Evolutionary conservation across 2,329 filamentous ascomycete species (phyloP).

Genomic region (Aspergillus chevalieri): DNA sequence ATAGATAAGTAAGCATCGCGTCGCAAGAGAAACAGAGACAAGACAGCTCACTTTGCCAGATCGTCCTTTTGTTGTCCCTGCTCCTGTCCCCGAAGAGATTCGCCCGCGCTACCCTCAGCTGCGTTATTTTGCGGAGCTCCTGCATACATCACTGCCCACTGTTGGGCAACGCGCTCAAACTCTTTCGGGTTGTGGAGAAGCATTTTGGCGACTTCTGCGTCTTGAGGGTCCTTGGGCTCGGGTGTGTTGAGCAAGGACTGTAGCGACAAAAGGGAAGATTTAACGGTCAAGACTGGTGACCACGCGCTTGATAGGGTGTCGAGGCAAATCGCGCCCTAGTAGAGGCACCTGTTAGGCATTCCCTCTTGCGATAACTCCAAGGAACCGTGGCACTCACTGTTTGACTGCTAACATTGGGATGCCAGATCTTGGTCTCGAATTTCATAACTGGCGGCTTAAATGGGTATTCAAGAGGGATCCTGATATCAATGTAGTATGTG

Average conservation of each 20-base stretch:
- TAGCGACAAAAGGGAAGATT: constrained; percentile 85
- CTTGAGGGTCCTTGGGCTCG: constrained; percentile 93
- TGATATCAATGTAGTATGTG: constrained; percentile 74
- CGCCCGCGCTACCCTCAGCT: constrained; percentile 48
- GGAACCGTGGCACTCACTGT: constrained; percentile 56
- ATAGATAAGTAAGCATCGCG: constrained; percentile 22
- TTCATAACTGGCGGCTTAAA: constrained; percentile 89
- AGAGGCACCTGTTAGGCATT: neutral
- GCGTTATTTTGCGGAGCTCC: constrained; percentile 60
- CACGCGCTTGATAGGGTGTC: constrained; percentile 85
- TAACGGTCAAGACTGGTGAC: constrained; percentile 95
- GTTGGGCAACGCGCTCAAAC: constrained; percentile 75
- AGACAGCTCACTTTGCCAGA: constrained; percentile 45
- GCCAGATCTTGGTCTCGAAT: constrained; percentile 92
- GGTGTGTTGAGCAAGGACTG: constrained; percentile 89
- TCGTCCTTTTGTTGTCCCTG: constrained; percentile 52
- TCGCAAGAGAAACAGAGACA: neutral
- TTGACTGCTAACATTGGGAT: constrained; percentile 91
- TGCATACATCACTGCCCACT: constrained; percentile 84
- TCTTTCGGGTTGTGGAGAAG: constrained; percentile 69
- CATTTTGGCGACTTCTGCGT: constrained; percentile 91
- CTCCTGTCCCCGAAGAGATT: constrained; percentile 50
- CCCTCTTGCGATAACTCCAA: neutral
- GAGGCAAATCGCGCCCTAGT: constrained; percentile 88
- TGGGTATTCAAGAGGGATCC: constrained; percentile 81